phyloP scores from a whole-genome alignment of 169 alveolate species.

The Eimeria sp. region DNA sequence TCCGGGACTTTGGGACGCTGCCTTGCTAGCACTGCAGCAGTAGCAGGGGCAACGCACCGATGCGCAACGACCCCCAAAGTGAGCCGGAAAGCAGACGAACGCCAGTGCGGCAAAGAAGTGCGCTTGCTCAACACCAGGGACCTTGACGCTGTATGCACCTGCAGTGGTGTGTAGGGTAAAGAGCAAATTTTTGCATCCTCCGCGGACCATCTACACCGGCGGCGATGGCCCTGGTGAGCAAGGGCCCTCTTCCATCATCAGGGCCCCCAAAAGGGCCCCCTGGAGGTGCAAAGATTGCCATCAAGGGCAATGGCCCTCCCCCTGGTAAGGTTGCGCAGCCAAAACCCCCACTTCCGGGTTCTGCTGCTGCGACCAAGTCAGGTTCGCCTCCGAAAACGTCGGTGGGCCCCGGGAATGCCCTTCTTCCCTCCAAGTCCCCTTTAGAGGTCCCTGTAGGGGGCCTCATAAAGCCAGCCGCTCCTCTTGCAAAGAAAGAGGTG shows the following conservation, averaged over 20 bases:
- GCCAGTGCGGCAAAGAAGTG: background rate
- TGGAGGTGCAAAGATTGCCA: conserved; percentile 49
- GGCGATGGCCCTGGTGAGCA: conserved; percentile 49
- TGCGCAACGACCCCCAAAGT: background rate
- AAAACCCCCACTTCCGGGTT: background rate
- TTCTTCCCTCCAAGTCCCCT: conserved; percentile 12
- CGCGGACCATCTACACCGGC: background rate
- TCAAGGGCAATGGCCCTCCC: conserved; percentile 52
- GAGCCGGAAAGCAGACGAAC: background rate
- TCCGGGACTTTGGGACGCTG: background rate
- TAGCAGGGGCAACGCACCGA: background rate
- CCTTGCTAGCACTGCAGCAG: background rate
- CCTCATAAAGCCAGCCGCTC: background rate
- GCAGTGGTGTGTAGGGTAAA: conserved; percentile 41
- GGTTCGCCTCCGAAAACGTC: conserved; percentile 27
- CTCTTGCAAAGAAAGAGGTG: background rate
- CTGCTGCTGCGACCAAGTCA: conserved; percentile 5
- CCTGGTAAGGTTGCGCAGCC: conserved; percentile 44
- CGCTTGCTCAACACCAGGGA: background rate
- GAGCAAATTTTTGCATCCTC: background rate
- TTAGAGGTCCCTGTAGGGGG: background rate
- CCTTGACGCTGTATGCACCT: background rate
- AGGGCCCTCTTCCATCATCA: conserved; percentile 33
- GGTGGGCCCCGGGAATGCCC: background rate
- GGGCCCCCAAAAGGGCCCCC: conserved; percentile 47